Percentiles rank a stretch among this genome's conserved stretches.
Conservation (phyloP, 768 basidiomycete species). For the Pleurotus tuoliensis region DNA sequence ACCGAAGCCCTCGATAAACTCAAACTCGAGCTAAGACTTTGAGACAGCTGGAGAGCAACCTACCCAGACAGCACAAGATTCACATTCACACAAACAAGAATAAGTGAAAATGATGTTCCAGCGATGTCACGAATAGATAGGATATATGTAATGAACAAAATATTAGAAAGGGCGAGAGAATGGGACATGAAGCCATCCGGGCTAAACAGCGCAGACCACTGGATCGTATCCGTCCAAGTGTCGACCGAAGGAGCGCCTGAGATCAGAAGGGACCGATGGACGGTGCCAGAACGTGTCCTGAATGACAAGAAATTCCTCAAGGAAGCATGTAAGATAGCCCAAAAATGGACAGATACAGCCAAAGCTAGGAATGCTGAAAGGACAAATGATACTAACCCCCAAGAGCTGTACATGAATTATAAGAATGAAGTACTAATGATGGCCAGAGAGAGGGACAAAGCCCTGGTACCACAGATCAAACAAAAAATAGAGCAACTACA, state of each 20-base stretch:
- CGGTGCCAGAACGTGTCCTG: slow-evolving; percentile 16
- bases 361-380: too few relatives aligned
- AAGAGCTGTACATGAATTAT: too few relatives aligned
- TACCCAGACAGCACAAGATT: slow-evolving; percentile 18
- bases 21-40: slow-evolving; percentile 12
- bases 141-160: slow-evolving; percentile 23
- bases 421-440: too few relatives aligned
- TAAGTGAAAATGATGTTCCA: slow-evolving; percentile 7
- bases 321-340: neutral
- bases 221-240: slow-evolving; percentile 21
- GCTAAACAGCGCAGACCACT: slow-evolving; percentile 26
- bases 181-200: slow-evolving; percentile 20
- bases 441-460: too few relatives aligned
- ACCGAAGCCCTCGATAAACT: slow-evolving; percentile 16
- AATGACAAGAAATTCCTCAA: slow-evolving; percentile 17
- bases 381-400: too few relatives aligned
- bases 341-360: neutral
- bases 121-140: slow-evolving; percentile 27
- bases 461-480: too few relatives aligned
- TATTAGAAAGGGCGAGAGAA: slow-evolving; percentile 12
- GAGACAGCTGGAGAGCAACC: slow-evolving; percentile 29
- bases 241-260: slow-evolving; percentile 16
- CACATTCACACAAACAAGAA: slow-evolving; percentile 20
- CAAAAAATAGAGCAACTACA: too few relatives aligned
- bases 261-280: slow-evolving; percentile 31